phyloP scores from a whole-genome alignment of 345 rosid genomes.

The Hypericum androsaemum region DNA sequence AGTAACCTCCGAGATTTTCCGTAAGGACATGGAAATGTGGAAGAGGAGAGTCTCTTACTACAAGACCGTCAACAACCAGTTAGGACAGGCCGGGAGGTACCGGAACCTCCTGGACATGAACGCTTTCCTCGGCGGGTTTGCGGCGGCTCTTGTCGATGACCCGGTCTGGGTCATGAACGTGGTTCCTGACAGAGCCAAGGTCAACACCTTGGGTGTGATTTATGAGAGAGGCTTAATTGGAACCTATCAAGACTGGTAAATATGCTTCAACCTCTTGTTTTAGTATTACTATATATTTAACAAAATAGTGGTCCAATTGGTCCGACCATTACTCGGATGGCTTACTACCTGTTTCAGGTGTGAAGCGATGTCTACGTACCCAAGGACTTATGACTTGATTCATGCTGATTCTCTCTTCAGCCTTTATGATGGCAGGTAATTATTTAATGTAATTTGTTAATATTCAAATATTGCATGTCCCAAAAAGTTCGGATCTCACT shows the following conservation, averaged over 20 bases:
- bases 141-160: constrained; percentile 31
- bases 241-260: constrained; percentile 39
- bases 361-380: constrained; percentile 55
- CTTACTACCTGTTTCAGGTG: constrained; percentile 24
- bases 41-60: constrained; percentile 31
- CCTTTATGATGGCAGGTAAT: constrained; percentile 32
- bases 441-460: not conserved
- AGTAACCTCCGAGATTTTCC: constrained; percentile 27
- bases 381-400: constrained; percentile 44
- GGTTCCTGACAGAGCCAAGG: constrained; percentile 30
- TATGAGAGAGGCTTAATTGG: constrained; percentile 45
- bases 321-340: not conserved
- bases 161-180: constrained; percentile 46
- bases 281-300: not conserved
- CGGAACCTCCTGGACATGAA: constrained; percentile 45
- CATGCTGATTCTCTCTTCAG: constrained; percentile 33
- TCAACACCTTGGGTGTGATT: constrained; percentile 36
- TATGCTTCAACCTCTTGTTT: not conserved
- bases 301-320: not conserved
- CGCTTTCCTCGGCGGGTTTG: constrained; percentile 39
- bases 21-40: constrained; percentile 26
- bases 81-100: constrained; percentile 33
- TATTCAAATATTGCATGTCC: not conserved
- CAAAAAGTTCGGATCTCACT: not conserved
- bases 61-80: constrained; percentile 28